Conservation (phyloP, 1,139 yeast genomes). For the Blastobotrys raffinosifermentans region DNA sequence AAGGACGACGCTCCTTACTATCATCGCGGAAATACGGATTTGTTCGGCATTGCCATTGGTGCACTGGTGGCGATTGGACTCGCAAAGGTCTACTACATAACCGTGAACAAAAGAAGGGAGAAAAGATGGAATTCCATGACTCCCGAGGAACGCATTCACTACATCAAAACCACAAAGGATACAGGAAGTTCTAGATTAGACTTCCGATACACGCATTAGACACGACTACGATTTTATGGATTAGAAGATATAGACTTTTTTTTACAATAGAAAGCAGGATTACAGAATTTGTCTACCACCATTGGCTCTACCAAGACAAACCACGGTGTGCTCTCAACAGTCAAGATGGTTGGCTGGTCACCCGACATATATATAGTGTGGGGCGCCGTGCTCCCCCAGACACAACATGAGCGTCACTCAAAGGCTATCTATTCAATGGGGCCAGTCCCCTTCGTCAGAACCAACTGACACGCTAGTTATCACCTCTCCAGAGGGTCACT, state of each 20-base stretch:
- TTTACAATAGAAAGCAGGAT: no score
- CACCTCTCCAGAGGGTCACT: conserved; percentile 38
- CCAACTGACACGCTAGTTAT: conserved; percentile 48
- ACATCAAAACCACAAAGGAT: conserved; percentile 41
- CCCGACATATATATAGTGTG: no score
- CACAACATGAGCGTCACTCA: conserved; percentile 35
- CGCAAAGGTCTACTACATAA: conserved; percentile 38
- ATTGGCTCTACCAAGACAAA: no score
- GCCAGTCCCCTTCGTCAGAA: conserved; percentile 41
- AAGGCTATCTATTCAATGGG: conserved; percentile 51
- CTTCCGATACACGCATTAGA: conserved; percentile 39
- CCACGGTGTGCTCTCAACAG: no score
- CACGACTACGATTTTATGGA: no score
- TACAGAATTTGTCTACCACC: no score
- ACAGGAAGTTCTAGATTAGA: conserved; percentile 53
- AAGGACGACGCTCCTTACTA: conserved; percentile 54
- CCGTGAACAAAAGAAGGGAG: conserved; percentile 43
- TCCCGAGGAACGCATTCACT: conserved; percentile 42
- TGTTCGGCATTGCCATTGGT: conserved; percentile 37
- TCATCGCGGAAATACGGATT: conserved; percentile 46
- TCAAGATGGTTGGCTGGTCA: no score
- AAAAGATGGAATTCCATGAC: conserved; percentile 45
- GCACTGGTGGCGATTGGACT: conserved; percentile 20
- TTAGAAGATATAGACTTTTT: no score
- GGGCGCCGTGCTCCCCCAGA: no score